These are phyloP conservation scores for Sugiyamaella novakii DNA, from an alignment of 1,139 yeast species.

Conservation along the genomic window DNA sequence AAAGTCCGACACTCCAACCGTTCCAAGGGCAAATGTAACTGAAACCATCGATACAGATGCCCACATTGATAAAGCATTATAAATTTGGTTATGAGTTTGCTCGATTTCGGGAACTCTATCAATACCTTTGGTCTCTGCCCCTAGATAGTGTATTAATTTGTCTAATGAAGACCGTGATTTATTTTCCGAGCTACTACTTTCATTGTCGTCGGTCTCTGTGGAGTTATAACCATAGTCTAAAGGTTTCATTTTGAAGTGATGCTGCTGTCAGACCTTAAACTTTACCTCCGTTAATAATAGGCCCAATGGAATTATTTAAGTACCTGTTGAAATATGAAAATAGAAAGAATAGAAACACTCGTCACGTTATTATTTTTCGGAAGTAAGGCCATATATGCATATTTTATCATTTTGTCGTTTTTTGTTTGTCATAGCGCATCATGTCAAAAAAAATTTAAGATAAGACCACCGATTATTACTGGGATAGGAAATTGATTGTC, in stretches of 20 bases:
- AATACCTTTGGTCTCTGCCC: slow-evolving; percentile 65
- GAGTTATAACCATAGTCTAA: no score
- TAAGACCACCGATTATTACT: slow-evolving; percentile 3
- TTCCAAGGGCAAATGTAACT: slow-evolving; percentile 81
- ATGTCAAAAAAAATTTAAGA: slow-evolving; percentile 5
- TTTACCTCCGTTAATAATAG: no score
- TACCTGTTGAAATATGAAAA: no score
- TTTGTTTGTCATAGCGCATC: neutral
- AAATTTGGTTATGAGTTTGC: slow-evolving; percentile 60
- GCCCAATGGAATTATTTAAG: no score
- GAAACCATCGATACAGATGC: slow-evolving; percentile 86
- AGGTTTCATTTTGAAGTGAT: no score
- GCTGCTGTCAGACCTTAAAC: no score
- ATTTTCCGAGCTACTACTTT: neutral
- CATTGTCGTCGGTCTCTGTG: no score
- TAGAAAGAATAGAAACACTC: no score
- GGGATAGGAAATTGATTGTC: neutral
- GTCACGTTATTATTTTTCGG: neutral
- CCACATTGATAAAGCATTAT: slow-evolving; percentile 88
- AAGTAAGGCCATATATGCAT: no score
- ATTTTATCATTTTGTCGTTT: neutral
- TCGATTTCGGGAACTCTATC: slow-evolving; percentile 69
- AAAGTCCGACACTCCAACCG: slow-evolving; percentile 61
- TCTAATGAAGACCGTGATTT: neutral
- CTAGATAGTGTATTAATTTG: slow-evolving; percentile 18